Evolutionary conservation across 2,329 filamentous ascomycete genomes (phyloP).

Genomic region (Thielaviopsis euricoi): DNA sequence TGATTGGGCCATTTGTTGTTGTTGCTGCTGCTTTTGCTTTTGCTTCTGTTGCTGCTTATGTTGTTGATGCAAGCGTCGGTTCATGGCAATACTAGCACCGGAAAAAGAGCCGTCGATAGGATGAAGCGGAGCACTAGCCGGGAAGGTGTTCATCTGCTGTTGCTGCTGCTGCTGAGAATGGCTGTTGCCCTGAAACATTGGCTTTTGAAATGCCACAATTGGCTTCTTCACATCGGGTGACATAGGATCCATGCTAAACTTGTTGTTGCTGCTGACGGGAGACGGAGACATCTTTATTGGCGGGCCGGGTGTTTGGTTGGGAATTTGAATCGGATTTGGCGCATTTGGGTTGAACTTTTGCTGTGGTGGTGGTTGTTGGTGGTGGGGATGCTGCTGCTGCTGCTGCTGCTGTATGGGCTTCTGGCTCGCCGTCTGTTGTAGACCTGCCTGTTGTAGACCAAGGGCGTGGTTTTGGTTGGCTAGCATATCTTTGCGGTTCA

Average conservation of each 20-base stretch:
- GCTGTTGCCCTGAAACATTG: slow-evolving; percentile 12
- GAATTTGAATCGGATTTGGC: slow-evolving; percentile 15
- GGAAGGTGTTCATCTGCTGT: slow-evolving; percentile 13
- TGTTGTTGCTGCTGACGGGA: slow-evolving; percentile 22
- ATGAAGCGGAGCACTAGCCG: slow-evolving; percentile 8
- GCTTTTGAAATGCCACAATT: slow-evolving; percentile 24
- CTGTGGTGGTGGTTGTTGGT: slow-evolving; percentile 1
- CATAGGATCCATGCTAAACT: slow-evolving; percentile 24
- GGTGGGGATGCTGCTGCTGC: too few species aligned
- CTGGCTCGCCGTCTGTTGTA: neutral
- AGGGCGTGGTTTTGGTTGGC: slow-evolving; percentile 16
- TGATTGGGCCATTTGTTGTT: neutral
- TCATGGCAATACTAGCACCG: neutral
- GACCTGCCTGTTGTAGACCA: neutral
- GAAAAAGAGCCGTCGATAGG: slow-evolving; percentile 9
- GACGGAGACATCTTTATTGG: slow-evolving; percentile 16
- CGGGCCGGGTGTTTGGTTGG: slow-evolving; percentile 31
- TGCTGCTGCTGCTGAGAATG: slow-evolving; percentile 1
- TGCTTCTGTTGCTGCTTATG: neutral
- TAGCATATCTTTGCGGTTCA: slow-evolving; percentile 49
- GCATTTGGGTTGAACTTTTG: neutral
- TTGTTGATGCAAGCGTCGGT: neutral
- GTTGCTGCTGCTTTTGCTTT: neutral
- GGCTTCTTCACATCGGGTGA: slow-evolving; percentile 33
- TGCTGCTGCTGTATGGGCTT: neutral